Conservation (phyloP, 2,329 filamentous ascomycete species). For the Neurospora crassa region DNA sequence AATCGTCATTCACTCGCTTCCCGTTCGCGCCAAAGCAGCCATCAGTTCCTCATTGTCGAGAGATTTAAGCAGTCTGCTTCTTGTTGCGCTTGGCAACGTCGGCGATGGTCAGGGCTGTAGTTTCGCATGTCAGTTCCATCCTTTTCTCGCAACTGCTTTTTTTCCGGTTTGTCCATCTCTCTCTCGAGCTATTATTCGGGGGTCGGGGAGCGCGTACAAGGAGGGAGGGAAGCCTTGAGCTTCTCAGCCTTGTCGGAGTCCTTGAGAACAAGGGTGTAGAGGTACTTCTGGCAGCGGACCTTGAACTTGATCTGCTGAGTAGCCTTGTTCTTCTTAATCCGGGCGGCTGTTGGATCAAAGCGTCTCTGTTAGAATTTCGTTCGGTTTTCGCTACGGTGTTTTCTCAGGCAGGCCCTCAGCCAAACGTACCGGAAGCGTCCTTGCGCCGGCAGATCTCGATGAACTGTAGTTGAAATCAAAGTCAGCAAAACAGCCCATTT, state of each 20-base stretch:
- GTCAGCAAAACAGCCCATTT: conserved; percentile 11
- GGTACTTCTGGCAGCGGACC: conserved; percentile 92
- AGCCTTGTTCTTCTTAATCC: conserved; percentile 94
- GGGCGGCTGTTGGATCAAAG: conserved; percentile 50
- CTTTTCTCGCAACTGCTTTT: not conserved
- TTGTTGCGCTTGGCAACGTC: conserved; percentile 39
- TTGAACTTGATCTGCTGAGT: conserved; percentile 98
- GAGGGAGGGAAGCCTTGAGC: conserved; percentile 97
- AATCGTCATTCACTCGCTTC: not conserved
- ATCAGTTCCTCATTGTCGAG: conserved; percentile 7
- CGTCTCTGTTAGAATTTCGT: conserved; percentile 8
- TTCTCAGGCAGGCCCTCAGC: not conserved
- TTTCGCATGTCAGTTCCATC: conserved; percentile 14
- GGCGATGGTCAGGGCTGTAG: conserved; percentile 40
- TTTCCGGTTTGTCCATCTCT: not conserved
- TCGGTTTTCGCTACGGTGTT: conserved; percentile 5
- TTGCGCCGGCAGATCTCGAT: conserved; percentile 99
- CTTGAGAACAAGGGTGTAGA: conserved; percentile 98
- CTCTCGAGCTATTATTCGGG: not conserved
- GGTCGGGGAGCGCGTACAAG: conserved; percentile 56
- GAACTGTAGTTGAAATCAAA: conserved; percentile 54
- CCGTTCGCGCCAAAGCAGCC: not conserved
- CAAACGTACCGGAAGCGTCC: conserved; percentile 92
- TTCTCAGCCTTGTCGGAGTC: conserved; percentile 99
- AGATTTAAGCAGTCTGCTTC: conserved; percentile 11